Base-by-base conservation (phyloP, 208 protist species). In the Leptomonas seymouri region DNA sequence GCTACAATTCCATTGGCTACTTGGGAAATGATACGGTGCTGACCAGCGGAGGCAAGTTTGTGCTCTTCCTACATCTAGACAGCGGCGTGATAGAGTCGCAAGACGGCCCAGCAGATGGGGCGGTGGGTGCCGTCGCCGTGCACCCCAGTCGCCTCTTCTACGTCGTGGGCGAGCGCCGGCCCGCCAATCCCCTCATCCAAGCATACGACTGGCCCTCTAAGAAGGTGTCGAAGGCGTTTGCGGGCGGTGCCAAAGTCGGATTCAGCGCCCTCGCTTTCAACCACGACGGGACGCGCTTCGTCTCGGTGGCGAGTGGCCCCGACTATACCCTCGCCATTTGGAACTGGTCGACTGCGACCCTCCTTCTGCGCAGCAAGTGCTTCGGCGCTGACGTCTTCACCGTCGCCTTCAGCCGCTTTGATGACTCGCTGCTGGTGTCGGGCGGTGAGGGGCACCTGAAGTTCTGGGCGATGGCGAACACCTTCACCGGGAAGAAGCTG, bases 401-500 rank as follows among this genome's bases (percentile, higher is more conserved):
- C 51, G 88, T 98, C 9, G 61, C 78, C 14, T 99, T 99, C 67
- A 98, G 95, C 44, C 83, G 84, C 16, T 93, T 91, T 62, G 87
- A 97, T 74, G 93, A 96, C 67, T 93, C 96, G 1, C 74, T 85
- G 3, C 90, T 99, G 16, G 91, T 94, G 46, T 98, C 97, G 1
- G 93, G 91, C 16, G 98, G 98, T 5, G 82, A 81, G 0, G 98
- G 97, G 0, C 98, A 99, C 78, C 98, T 99, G 58, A 98, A 98
- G 57, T 99, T 99, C 74, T 99, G 98, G 98, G 89, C 94, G 44
- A 99, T 99, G 97, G 97, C 98, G 0, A 74, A 92, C 28, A 99
- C 98, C 21, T 99, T 99, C 81, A 99, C 98, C 0, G 98, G 98
- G 0, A 85, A 98, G 61, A 99, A 99, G 74, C 86, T 99, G 20